These are phyloP conservation scores for Lophiotrema nucula DNA, from an alignment of 495 filamentous ascomycete species.

Conservation along the genomic window DNA sequence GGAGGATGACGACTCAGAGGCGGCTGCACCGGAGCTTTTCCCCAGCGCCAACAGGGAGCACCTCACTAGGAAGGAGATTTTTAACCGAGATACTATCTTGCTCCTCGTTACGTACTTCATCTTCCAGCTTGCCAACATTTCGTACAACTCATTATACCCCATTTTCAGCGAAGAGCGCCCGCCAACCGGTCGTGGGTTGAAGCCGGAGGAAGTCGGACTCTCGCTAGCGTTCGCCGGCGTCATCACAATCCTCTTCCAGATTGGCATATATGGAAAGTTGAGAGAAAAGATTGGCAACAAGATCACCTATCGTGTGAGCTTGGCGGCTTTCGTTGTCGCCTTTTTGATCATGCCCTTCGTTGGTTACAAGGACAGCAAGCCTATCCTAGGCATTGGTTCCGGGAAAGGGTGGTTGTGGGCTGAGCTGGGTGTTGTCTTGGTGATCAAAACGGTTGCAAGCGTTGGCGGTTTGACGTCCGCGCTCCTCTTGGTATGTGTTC, in stretches of 20 bases:
- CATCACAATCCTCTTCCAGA: constrained; percentile 84
- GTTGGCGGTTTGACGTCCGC: constrained; percentile 88
- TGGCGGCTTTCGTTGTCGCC: constrained; percentile 79
- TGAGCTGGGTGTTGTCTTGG: constrained; percentile 74
- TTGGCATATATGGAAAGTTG: constrained; percentile 75
- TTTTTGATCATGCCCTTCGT: constrained; percentile 90
- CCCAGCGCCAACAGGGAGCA: constrained; percentile 38
- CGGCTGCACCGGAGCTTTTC: constrained; percentile 42
- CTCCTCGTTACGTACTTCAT: constrained; percentile 80
- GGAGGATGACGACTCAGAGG: constrained; percentile 37
- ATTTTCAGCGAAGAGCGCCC: constrained; percentile 76
- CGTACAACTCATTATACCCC: constrained; percentile 87
- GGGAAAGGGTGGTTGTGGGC: constrained; percentile 64
- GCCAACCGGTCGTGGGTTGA: constrained; percentile 73
- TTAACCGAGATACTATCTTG: constrained; percentile 76
- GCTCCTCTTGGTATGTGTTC: constrained; percentile 75
- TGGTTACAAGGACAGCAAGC: constrained; percentile 63
- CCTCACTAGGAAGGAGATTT: constrained; percentile 43
- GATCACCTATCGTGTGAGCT: constrained; percentile 70
- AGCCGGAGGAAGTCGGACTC: constrained; percentile 78
- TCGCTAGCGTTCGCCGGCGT: constrained; percentile 80
- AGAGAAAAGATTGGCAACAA: constrained; percentile 82
- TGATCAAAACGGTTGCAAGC: constrained; percentile 84
- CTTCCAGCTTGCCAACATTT: constrained; percentile 84
- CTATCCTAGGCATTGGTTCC: constrained; percentile 47